These are phyloP conservation scores for Sporothrix brunneoviolacea DNA, from an alignment of 2,329 filamentous ascomycete genomes.

Conservation along the genomic window DNA sequence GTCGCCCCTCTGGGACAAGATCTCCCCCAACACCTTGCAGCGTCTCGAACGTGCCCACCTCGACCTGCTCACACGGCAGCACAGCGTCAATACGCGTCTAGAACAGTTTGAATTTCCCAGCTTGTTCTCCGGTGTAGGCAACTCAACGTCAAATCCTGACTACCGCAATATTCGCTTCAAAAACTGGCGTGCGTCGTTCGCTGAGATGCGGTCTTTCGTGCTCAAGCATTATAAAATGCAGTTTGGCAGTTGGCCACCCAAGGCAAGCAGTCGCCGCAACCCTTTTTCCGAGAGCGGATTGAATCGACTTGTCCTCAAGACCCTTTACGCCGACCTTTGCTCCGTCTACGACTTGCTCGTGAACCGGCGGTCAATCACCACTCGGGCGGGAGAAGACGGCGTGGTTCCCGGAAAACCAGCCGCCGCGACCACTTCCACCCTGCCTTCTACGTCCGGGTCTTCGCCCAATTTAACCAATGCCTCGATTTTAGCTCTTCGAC, in stretches of 20 bases:
- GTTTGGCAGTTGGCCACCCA: slow-evolving; percentile 76
- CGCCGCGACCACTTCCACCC: slow-evolving; percentile 18
- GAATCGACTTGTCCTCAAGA: slow-evolving; percentile 73
- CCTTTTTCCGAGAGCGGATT: slow-evolving; percentile 78
- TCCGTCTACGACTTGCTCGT: slow-evolving; percentile 83
- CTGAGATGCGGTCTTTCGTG: slow-evolving; percentile 66
- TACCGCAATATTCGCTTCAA: slow-evolving; percentile 76
- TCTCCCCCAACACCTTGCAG: slow-evolving; percentile 66
- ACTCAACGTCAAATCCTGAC: slow-evolving; percentile 70
- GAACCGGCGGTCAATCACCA: slow-evolving; percentile 71
- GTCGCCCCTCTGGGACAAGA: slow-evolving; percentile 58
- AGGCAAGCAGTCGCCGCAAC: slow-evolving; percentile 87
- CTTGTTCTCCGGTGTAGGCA: slow-evolving; percentile 80
- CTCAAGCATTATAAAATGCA: slow-evolving; percentile 57
- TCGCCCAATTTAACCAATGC: slow-evolving; percentile 47
- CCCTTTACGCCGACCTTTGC: slow-evolving; percentile 80
- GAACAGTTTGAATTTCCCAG: slow-evolving; percentile 87
- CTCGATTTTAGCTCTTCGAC: slow-evolving; percentile 63
- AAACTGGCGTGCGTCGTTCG: slow-evolving; percentile 70
- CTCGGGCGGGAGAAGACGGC: slow-evolving; percentile 59
- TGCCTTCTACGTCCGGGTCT: slow-evolving; percentile 31
- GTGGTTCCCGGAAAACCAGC: slow-evolving; percentile 12
- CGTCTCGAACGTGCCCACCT: slow-evolving; percentile 76
- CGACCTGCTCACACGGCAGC: slow-evolving; percentile 67
- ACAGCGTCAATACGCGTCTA: slow-evolving; percentile 65